phyloP scores from a whole-genome alignment of 2,329 filamentous ascomycete species.

The Colletotrichum spaethianum region DNA sequence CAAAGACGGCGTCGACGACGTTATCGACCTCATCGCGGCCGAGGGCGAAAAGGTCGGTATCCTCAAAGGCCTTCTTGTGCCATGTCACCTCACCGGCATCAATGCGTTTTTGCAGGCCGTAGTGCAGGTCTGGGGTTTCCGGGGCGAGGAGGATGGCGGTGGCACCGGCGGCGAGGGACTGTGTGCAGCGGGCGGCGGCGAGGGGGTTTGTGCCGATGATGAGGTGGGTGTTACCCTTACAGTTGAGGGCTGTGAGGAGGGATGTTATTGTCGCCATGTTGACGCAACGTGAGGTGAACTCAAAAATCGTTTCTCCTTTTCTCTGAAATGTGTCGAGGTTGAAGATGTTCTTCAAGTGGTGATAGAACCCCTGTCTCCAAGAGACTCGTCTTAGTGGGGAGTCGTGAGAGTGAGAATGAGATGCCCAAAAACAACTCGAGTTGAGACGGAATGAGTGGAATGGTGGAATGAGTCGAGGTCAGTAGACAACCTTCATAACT shows the following conservation, averaged over 20 bases:
- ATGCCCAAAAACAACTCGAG: not conserved
- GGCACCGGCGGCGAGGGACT: conserved; percentile 87
- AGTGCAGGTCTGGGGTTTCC: conserved; percentile 70
- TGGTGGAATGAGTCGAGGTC: not conserved
- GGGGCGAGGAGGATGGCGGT: conserved; percentile 84
- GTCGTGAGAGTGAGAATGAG: not conserved
- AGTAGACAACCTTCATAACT: not conserved
- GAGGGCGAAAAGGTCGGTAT: conserved; percentile 79
- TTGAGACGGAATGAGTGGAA: not conserved
- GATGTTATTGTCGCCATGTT: conserved; percentile 52
- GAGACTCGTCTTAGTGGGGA: conserved; percentile 7
- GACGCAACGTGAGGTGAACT: conserved; percentile 1
- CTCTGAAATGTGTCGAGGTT: not conserved
- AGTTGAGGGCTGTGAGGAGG: conserved; percentile 81
- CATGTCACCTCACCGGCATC: conserved; percentile 77
- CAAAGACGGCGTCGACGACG: conserved; percentile 93
- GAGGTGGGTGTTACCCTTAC: conserved; percentile 81
- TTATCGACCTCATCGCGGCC: conserved; percentile 84
- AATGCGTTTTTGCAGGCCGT: conserved; percentile 72
- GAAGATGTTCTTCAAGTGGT: conserved; percentile 12
- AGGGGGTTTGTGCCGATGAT: conserved; percentile 90
- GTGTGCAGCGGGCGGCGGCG: conserved; percentile 85
- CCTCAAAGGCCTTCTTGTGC: conserved; percentile 76
- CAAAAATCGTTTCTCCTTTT: not conserved
- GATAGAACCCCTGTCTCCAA: conserved; percentile 27